Evolutionary conservation across 2,329 filamentous ascomycete species (phyloP), one percentile per base, ranked within the genome.

Genomic region (Calonectria ilicicola): DNA sequence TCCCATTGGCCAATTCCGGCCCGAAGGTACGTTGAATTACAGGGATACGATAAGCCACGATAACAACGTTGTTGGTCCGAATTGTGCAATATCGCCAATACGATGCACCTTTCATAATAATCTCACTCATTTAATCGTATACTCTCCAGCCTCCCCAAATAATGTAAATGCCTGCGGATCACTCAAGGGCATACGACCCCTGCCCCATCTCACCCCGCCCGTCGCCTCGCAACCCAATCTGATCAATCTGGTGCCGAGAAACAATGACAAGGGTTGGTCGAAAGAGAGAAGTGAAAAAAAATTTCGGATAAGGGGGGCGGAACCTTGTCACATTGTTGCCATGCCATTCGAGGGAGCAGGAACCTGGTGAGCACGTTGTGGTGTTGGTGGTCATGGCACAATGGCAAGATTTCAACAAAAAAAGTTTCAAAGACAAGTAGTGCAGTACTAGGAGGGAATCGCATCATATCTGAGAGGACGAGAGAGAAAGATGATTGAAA

Each of bases 161-260:
- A 26, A 12, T 40, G 29, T 26, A 70, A 32, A 60, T 70, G 47
- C 32, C 40, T 38, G 63, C 17, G 60, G 67, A 40, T 40, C 35
- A 23, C 15, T 21, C 51, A 67, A 67, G 58, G 35, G 53, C 21
- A 17, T 23, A 56, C 10, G 38, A 21, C 51, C 69, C 69, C 58
- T 65, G 47, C 38, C n/a, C n/a, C n/a, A 29, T 29, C 44, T 51
- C 32, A 47, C 65, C 32, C 29, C 46, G 53, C 35, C 42, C 56
- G 63, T 40, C 49, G 21, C 23, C 47, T 29, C 26, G 46, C 49
- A 68, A 63, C 47, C 58, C 65, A 72, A 72, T 72, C 65, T 72
- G 64, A 60, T 58, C 35, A 72, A 72, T 68, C 65, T 65, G 51
- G 65, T 68, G 40, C 69, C 46, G 46, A 63, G 14, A 63, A 40